Evolutionary conservation across 805 yeast species (phyloP).

Genomic region (Yamadazyma phyllophila): DNA sequence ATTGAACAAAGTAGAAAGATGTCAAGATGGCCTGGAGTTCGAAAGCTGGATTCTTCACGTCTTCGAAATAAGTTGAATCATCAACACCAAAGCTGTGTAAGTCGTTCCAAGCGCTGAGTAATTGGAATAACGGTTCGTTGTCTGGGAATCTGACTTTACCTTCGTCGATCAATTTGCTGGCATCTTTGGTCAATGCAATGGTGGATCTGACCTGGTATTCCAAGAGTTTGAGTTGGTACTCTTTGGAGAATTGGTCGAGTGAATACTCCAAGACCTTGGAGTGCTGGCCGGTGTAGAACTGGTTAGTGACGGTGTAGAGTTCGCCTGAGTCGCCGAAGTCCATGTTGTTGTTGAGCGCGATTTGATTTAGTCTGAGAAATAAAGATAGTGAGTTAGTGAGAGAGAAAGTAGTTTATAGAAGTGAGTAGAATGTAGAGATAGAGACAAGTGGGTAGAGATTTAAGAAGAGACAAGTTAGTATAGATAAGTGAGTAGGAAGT

Average conservation of each 20-base stretch:
- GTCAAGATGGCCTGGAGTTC: constrained; percentile 44
- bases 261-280: constrained; percentile 39
- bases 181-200: constrained; percentile 37
- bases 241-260: constrained; percentile 37
- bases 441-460: too few relatives aligned
- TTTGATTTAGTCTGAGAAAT: too few relatives aligned
- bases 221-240: constrained; percentile 36
- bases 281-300: constrained; percentile 61
- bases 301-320: constrained; percentile 53
- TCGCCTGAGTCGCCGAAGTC: constrained; percentile 47
- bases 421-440: too few relatives aligned
- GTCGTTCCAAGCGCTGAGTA: constrained; percentile 43
- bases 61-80: constrained; percentile 43
- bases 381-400: neutral
- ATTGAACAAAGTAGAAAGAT: constrained; percentile 35
- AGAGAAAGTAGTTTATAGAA: too few relatives aligned
- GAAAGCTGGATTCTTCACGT: constrained; percentile 29
- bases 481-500: too few relatives aligned
- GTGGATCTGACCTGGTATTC: constrained; percentile 41
- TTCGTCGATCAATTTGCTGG: constrained; percentile 35
- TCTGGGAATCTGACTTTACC: constrained; percentile 35
- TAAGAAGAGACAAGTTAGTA: too few relatives aligned
- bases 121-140: constrained; percentile 32
- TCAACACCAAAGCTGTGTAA: constrained; percentile 42
- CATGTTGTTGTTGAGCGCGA: constrained; percentile 21